These are phyloP conservation scores for Mortierella claussenii DNA, from an alignment of 192 early-diverging fungal species.

Conservation along the genomic window DNA sequence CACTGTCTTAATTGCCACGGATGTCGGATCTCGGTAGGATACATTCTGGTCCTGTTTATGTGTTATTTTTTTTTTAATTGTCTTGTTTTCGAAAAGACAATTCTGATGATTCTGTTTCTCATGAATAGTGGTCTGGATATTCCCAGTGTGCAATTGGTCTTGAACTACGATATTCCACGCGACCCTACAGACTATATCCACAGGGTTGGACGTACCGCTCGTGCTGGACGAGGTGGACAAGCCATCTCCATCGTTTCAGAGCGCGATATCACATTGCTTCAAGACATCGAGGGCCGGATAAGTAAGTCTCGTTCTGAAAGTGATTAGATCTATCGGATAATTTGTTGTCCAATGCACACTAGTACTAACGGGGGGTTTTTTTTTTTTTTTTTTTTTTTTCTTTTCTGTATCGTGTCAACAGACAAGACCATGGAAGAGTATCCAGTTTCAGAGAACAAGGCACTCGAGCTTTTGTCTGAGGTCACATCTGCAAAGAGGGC, in stretches of 20 bases:
- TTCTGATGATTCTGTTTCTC: not conserved
- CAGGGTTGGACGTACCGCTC: slow-evolving; percentile 96
- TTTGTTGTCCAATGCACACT: too few species aligned
- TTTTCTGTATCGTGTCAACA: slow-evolving; percentile 19
- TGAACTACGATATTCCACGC: slow-evolving; percentile 96
- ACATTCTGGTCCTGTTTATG: not conserved
- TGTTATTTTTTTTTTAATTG: not conserved
- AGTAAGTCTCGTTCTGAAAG: too few species aligned
- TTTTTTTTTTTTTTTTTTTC: not conserved
- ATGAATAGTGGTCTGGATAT: slow-evolving; percentile 92
- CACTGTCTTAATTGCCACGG: slow-evolving; percentile 92
- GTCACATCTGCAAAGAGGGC: slow-evolving; percentile 89
- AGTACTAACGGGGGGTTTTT: not conserved
- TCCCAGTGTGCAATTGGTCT: slow-evolving; percentile 88
- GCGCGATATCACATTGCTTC: slow-evolving; percentile 86
- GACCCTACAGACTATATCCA: slow-evolving; percentile 98
- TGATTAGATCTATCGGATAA: too few species aligned
- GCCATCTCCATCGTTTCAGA: slow-evolving; percentile 90
- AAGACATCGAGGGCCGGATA: slow-evolving; percentile 90
- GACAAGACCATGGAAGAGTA: slow-evolving; percentile 86
- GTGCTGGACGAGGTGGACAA: slow-evolving; percentile 93
- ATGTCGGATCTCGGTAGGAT: slow-evolving; percentile 91
- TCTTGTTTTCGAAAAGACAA: not conserved
- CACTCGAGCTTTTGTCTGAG: slow-evolving; percentile 85
- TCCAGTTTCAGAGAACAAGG: slow-evolving; percentile 80